Evolutionary conservation across 2,329 filamentous ascomycete genomes (phyloP).

Genomic region (Ceratocystis alfenasii): DNA sequence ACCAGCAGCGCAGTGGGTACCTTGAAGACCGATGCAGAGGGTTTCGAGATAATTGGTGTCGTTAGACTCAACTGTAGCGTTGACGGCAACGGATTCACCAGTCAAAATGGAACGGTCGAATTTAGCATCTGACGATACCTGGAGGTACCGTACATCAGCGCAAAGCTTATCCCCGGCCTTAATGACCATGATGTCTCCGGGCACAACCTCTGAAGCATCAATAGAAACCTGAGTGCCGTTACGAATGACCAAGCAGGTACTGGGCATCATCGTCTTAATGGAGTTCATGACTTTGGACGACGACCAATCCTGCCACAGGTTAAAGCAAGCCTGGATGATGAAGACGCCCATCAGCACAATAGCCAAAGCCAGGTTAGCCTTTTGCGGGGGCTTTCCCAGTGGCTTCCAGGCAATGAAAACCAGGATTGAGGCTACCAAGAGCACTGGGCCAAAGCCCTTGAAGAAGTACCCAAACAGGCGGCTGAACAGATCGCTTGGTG

Average conservation of each 20-base stretch:
- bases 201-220: conserved; percentile 90
- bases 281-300: conserved; percentile 66
- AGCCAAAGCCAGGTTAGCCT: conserved; percentile 59
- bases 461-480: conserved; percentile 51
- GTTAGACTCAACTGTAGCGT: conserved; percentile 58
- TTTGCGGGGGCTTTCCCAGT: conserved; percentile 55
- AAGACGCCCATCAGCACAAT: conserved; percentile 63
- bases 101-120: conserved; percentile 94
- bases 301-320: conserved; percentile 63
- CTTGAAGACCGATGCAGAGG: conserved; percentile 97
- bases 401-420: conserved; percentile 70
- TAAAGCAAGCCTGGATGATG: conserved; percentile 56
- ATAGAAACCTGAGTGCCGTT: conserved; percentile 62
- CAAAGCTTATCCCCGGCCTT: conserved; percentile 87
- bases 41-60: conserved; percentile 65
- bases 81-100: conserved; percentile 54
- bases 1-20: conserved; percentile 90
- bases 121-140: conserved; percentile 75
- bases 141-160: conserved; percentile 65
- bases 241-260: conserved; percentile 64
- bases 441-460: conserved; percentile 61
- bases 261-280: conserved; percentile 69
- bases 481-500: conserved; percentile 49
- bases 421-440: conserved; percentile 55
- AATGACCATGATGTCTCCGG: conserved; percentile 81